Evolutionary conservation across 495 filamentous ascomycete genomes (phyloP), one percentile per base, ranked within the genome.

Genomic region (Xylaria flabelliformis): DNA sequence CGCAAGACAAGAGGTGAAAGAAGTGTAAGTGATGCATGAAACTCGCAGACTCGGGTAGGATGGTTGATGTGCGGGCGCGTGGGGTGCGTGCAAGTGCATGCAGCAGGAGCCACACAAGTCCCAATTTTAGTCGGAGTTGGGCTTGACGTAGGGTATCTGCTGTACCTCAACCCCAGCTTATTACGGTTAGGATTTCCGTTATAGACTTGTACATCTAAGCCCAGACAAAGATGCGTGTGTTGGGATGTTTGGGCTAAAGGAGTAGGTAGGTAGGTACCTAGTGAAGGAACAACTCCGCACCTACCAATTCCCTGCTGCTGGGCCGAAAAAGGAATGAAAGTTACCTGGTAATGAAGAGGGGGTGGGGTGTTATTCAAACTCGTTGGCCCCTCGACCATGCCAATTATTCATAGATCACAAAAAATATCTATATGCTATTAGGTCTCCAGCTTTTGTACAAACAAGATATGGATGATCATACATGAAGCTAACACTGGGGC

Each of bases 31-130:
- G 67, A 41, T 39, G 67, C 67, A 68, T 56, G 32, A 29, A 44
- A 42, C 65, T 39, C 34, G 58, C 58, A 61, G 58, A 24, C 53
- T 56, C 53, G 34, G 61, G 17, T 9, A n/a, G 39, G 32, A 67
- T 42, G 65, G 65, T 56, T 29, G 65, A 67, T 55, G 65, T 56
- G 50, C 44, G 32, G 48, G 51, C 41, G 67, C 67, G 67, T 70
- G 67, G 67, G 67, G 67, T 63, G 67, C 53, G 41, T 50, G 41
- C 55, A 68, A 53, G 65, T 67, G 44, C 64, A 44, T 53, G 64
- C 64, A 67, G 64, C 34, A 26, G 64, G 4, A 55, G 64, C 50
- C 64, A 55, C 44, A 44, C 41, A 42, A 51, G 64, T 44, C n/a
- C 51, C 26, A 21, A 67, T 13, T 67, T 50, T 53, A 53, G 13